phyloP scores from a whole-genome alignment of 805 yeast species.

The Gaillardinia entomophila region DNA sequence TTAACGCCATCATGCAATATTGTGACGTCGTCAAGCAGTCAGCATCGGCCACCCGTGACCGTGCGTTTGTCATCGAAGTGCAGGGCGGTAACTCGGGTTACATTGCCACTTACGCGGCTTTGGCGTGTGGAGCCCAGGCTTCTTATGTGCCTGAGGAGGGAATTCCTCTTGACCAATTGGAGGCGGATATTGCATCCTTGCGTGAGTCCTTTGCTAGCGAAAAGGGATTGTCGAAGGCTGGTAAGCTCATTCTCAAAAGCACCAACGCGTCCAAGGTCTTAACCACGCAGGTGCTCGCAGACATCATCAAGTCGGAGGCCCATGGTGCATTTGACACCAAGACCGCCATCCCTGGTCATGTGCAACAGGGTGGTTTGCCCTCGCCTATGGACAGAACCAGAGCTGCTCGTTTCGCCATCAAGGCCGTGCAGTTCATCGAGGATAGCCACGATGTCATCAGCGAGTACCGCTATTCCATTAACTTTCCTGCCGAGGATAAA shows the following conservation, averaged over 20 bases:
- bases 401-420: conserved; percentile 66
- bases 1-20: conserved; percentile 63
- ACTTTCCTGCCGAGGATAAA: conserved; percentile 27
- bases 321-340: conserved; percentile 66
- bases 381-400: conserved; percentile 72
- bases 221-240: conserved; percentile 60
- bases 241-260: conserved; percentile 63
- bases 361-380: conserved; percentile 79
- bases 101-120: conserved; percentile 62
- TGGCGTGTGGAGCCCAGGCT: conserved; percentile 69
- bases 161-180: conserved; percentile 52
- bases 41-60: conserved; percentile 71
- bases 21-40: conserved; percentile 77
- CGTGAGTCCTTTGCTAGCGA: conserved; percentile 55
- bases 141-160: conserved; percentile 75
- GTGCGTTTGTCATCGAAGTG: conserved; percentile 76
- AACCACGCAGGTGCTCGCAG: conserved; percentile 63
- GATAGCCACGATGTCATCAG: conserved; percentile 23
- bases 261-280: conserved; percentile 66
- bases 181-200: conserved; percentile 59
- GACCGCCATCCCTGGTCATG: conserved; percentile 82
- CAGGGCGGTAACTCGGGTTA: conserved; percentile 86
- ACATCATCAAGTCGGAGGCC: conserved; percentile 59
- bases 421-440: conserved; percentile 66
- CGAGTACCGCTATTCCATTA: conserved; percentile 18